phyloP scores from a whole-genome alignment of 108 stramenopile species.

The Nitzschia sp. region DNA sequence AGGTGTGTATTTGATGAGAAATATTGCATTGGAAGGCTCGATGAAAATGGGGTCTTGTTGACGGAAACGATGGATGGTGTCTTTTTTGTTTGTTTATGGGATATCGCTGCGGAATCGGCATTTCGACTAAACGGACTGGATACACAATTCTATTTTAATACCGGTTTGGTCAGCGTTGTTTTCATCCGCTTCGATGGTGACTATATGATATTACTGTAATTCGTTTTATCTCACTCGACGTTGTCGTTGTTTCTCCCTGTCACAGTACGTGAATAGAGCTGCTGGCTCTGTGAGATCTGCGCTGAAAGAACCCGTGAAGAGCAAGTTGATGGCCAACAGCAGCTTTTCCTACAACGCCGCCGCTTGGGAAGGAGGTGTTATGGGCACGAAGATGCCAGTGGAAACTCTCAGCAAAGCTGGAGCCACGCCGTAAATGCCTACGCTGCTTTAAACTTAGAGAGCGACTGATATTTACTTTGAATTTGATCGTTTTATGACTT shows the following conservation, averaged over 20 bases:
- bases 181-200: too few species aligned
- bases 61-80: neutral
- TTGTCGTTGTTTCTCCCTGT: neutral
- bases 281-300: conserved; percentile 73
- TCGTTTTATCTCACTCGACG: neutral
- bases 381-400: conserved; percentile 52
- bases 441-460: too few species aligned
- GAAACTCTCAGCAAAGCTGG: conserved; percentile 23
- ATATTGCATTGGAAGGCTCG: neutral
- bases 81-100: neutral
- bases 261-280: conserved; percentile 85
- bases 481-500: neutral
- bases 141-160: too few species aligned
- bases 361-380: conserved; percentile 54
- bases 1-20: conserved; percentile 50
- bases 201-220: too few species aligned
- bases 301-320: conserved; percentile 89
- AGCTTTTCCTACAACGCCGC: conserved; percentile 74
- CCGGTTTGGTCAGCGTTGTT: too few species aligned
- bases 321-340: conserved; percentile 78
- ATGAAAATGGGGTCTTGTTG: neutral
- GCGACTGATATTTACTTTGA: neutral
- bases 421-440: neutral
- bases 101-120: too few species aligned
- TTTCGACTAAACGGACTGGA: neutral